Percentiles rank a stretch among this genome's conserved stretches.
Conservation (phyloP, 1,284 basidiomycete genomes). For the Trametes pubescens region DNA sequence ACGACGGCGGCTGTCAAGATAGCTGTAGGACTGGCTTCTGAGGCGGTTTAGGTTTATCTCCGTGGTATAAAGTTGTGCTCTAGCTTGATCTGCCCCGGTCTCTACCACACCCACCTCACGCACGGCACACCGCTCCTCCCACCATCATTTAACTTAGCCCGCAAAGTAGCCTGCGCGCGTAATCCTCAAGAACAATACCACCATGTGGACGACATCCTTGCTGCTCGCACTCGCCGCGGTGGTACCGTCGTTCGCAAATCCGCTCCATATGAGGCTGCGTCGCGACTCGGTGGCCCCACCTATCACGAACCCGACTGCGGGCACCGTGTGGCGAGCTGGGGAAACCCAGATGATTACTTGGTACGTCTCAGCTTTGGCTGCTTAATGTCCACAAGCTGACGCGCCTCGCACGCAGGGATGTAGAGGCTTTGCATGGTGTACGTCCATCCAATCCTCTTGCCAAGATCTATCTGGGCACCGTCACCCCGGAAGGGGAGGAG, state of each 20-base stretch:
- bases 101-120: no score
- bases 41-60: no score
- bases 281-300: conserved; percentile 25
- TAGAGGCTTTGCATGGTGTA: conserved; percentile 8
- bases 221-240: conserved; percentile 12
- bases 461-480: conserved; percentile 45
- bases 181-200: not conserved
- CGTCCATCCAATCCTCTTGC: conserved; percentile 44
- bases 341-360: conserved; percentile 25
- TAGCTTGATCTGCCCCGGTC: no score
- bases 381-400: not conserved
- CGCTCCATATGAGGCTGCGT: conserved; percentile 6
- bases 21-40: no score
- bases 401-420: conserved; percentile 1
- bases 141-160: no score
- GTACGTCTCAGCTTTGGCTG: conserved; percentile 6
- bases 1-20: not conserved
- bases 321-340: conserved; percentile 25
- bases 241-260: conserved; percentile 14
- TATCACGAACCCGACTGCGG: conserved; percentile 22
- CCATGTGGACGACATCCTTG: conserved; percentile 8
- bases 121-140: no score
- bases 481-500: conserved; percentile 41
- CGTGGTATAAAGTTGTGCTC: no score
- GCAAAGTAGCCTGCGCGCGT: no score